Evolutionary conservation across 2,329 filamentous ascomycete species (phyloP).

Genomic region (Botrytis fragariae): DNA sequence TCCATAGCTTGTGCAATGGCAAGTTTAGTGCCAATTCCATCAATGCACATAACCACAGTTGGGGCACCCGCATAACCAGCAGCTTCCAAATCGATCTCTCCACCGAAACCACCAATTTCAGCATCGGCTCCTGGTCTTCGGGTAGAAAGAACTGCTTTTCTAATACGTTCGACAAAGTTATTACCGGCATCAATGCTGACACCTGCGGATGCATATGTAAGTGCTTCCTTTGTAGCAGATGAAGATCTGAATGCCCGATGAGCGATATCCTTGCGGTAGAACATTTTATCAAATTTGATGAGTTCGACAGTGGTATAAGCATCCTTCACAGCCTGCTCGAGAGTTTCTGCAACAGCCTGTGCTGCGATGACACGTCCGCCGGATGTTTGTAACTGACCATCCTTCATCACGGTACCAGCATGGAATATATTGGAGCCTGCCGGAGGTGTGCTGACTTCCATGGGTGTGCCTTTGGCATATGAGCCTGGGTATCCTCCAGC

Average conservation of each 20-base stretch:
- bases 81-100: slow-evolving; percentile 73
- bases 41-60: slow-evolving; percentile 88
- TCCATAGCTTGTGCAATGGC: slow-evolving; percentile 89
- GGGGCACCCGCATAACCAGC: slow-evolving; percentile 74
- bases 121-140: slow-evolving; percentile 84
- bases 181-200: slow-evolving; percentile 96
- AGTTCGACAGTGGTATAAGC: slow-evolving; percentile 81
- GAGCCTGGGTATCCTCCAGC: slow-evolving; percentile 85
- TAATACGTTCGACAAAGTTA: slow-evolving; percentile 87
- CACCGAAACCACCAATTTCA: slow-evolving; percentile 82
- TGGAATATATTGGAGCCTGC: slow-evolving; percentile 77
- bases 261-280: slow-evolving; percentile 84
- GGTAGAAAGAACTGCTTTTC: slow-evolving; percentile 82
- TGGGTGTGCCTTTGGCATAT: slow-evolving; percentile 75
- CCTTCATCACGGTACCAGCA: slow-evolving; percentile 73
- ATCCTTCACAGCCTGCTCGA: slow-evolving; percentile 79
- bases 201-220: slow-evolving; percentile 91
- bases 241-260: slow-evolving; percentile 62
- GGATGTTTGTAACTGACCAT: slow-evolving; percentile 66
- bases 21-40: slow-evolving; percentile 95
- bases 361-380: slow-evolving; percentile 92
- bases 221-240: slow-evolving; percentile 44
- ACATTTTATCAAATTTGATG: slow-evolving; percentile 62
- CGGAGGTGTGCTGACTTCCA: slow-evolving; percentile 48
- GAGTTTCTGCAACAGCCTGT: slow-evolving; percentile 72